Evolutionary conservation across 2,329 filamentous ascomycete genomes (phyloP).

Genomic region (Didymosphaeria variabile): DNA sequence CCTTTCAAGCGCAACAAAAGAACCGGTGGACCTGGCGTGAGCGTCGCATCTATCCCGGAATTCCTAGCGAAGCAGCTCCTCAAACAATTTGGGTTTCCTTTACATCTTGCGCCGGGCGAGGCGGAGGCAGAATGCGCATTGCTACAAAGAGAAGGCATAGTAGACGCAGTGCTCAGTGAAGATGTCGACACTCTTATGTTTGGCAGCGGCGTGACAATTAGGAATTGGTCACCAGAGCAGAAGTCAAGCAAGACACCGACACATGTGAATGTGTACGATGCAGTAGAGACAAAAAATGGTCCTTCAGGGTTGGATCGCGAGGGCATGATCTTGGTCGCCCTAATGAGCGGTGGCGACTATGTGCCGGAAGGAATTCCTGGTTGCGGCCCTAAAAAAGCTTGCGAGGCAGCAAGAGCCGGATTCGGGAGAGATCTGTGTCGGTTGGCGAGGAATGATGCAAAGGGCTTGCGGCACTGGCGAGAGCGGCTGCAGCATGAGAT

Average conservation of each 20-base stretch:
- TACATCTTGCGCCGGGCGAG: constrained; percentile 89
- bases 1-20: constrained; percentile 87
- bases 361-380: constrained; percentile 85
- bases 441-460: constrained; percentile 67
- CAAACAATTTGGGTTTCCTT: constrained; percentile 82
- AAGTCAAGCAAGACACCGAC: constrained; percentile 75
- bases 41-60: constrained; percentile 72
- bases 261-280: constrained; percentile 84
- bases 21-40: constrained; percentile 66
- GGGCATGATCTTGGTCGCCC: constrained; percentile 91
- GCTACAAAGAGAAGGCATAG: constrained; percentile 74
- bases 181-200: constrained; percentile 99
- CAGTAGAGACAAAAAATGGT: constrained; percentile 62
- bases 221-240: constrained; percentile 83
- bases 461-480: constrained; percentile 74
- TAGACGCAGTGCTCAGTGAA: constrained; percentile 90
- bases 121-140: constrained; percentile 95
- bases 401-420: constrained; percentile 86
- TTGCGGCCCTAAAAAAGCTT: constrained; percentile 87
- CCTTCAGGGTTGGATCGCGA: constrained; percentile 76
- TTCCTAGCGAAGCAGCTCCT: constrained; percentile 85
- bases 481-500: constrained; percentile 77
- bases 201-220: constrained; percentile 79
- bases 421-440: constrained; percentile 80
- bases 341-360: constrained; percentile 97